A percentile compares a stretch with the other conserved stretches of the same genome.
Conservation (phyloP, 1,284 basidiomycete species). For the Puccinia triticina region DNA sequence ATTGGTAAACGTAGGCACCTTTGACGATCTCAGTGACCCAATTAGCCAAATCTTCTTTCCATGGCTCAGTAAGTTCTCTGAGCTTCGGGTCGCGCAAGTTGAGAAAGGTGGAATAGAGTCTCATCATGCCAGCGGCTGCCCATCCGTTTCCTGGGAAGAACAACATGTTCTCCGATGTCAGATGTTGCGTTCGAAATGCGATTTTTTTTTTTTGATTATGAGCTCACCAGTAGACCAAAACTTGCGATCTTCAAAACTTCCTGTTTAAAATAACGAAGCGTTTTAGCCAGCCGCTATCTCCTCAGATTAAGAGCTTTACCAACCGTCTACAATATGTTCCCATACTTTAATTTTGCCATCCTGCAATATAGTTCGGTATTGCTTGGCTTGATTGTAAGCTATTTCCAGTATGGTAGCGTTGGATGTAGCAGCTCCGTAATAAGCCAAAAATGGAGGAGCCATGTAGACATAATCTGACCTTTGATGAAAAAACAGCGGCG, state of each 20-base stretch:
- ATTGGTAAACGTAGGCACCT: slow-evolving; percentile 39
- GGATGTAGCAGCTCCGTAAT: slow-evolving; percentile 57
- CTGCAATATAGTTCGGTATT: slow-evolving; percentile 69
- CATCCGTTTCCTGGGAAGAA: slow-evolving; percentile 68
- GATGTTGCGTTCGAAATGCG: background rate
- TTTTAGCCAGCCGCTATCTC: background rate
- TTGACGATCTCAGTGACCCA: slow-evolving; percentile 47
- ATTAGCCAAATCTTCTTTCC: slow-evolving; percentile 33
- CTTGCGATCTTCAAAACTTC: slow-evolving; percentile 10
- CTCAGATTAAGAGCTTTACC: slow-evolving; percentile 61
- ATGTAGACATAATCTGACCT: slow-evolving; percentile 58
- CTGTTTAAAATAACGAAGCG: background rate
- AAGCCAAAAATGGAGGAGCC: slow-evolving; percentile 58
- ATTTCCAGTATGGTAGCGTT: slow-evolving; percentile 63
- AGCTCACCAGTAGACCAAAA: slow-evolving; percentile 38
- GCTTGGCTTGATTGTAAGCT: slow-evolving; percentile 75
- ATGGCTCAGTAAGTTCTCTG: slow-evolving; percentile 9
- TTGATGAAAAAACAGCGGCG: slow-evolving; percentile 60
- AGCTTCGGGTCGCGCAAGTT: slow-evolving; percentile 62
- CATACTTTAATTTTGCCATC: slow-evolving; percentile 31
- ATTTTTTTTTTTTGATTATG: background rate
- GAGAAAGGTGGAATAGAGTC: slow-evolving; percentile 74
- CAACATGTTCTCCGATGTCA: background rate
- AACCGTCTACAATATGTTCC: slow-evolving; percentile 63
- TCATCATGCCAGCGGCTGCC: slow-evolving; percentile 81